phyloP scores from a whole-genome alignment of 495 filamentous ascomycete genomes.

The Tricharina praecox region DNA sequence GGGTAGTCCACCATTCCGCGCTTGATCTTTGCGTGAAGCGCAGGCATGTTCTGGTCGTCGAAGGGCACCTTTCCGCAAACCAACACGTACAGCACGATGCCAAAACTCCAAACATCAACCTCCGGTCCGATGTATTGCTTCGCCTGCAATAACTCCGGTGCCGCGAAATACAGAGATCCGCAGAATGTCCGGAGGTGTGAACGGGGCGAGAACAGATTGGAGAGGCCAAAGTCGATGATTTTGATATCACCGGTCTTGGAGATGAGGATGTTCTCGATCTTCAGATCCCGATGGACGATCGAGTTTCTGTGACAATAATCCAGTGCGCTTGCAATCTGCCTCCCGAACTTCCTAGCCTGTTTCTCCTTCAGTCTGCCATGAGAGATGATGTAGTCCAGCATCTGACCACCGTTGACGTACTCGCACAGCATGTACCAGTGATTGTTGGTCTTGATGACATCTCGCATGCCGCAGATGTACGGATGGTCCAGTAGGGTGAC shows the following conservation, averaged over 20 bases:
- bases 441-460: slow-evolving; percentile 86
- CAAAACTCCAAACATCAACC: slow-evolving; percentile 98
- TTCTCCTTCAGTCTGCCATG: slow-evolving; percentile 97
- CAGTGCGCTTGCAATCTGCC: slow-evolving; percentile 93
- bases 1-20: slow-evolving; percentile 93
- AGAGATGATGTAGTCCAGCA: slow-evolving; percentile 99
- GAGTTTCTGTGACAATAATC: slow-evolving; percentile 99
- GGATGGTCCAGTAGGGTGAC: slow-evolving; percentile 89
- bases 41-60: slow-evolving; percentile 98
- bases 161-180: slow-evolving; percentile 94
- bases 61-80: slow-evolving; percentile 98
- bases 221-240: slow-evolving; percentile 97
- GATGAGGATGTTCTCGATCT: slow-evolving; percentile 99
- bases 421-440: slow-evolving; percentile 99
- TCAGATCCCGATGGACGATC: slow-evolving; percentile 93
- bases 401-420: slow-evolving; percentile 97
- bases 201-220: slow-evolving; percentile 84
- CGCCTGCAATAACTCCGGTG: slow-evolving; percentile 85
- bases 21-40: slow-evolving; percentile 97
- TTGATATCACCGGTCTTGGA: slow-evolving; percentile 99
- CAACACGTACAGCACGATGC: slow-evolving; percentile 94
- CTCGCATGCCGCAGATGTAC: slow-evolving; percentile 91
- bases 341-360: slow-evolving; percentile 90
- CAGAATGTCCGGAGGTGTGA: slow-evolving; percentile 91
- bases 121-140: slow-evolving; percentile 90